Evolutionary conservation across 1,139 yeast species (phyloP).

Genomic region (Casaregolazyma lundiana): DNA sequence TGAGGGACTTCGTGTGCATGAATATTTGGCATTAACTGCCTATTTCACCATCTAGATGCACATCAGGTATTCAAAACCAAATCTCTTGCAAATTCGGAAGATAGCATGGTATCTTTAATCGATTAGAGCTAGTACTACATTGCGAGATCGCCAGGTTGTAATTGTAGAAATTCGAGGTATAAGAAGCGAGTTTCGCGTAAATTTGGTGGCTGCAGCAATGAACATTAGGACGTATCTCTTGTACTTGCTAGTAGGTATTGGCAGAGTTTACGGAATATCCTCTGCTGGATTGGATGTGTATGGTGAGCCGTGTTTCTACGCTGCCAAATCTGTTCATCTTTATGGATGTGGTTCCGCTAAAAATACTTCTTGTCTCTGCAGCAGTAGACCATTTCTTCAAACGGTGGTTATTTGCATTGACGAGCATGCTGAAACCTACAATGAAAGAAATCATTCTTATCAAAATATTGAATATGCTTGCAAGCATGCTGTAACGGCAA

Average conservation of each 20-base stretch:
- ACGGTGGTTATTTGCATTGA: constrained; percentile 17
- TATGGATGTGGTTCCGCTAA: constrained; percentile 10
- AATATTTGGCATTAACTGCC: not conserved
- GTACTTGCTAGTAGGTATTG: not conserved
- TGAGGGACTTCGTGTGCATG: not conserved
- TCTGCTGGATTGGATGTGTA: constrained; percentile 11
- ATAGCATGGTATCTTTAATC: not conserved
- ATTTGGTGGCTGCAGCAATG: not conserved
- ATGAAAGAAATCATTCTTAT: constrained; percentile 4
- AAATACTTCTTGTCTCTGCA: constrained; percentile 14
- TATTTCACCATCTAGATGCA: not conserved
- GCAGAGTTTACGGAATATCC: not conserved
- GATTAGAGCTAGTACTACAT: not conserved
- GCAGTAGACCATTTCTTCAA: constrained; percentile 11
- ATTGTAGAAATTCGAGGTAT: not conserved
- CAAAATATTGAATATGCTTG: constrained; percentile 5
- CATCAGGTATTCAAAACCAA: not conserved
- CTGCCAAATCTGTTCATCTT: constrained; percentile 10
- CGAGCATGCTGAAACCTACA: constrained; percentile 6
- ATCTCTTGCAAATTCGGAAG: not conserved
- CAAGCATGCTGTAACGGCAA: not conserved
- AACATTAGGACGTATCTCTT: not conserved
- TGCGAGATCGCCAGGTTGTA: not conserved
- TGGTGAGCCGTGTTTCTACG: constrained; percentile 16
- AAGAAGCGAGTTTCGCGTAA: not conserved